phyloP scores from a whole-genome alignment of 352 stramenopile genomes.

The Thalassiosira delicatula region DNA sequence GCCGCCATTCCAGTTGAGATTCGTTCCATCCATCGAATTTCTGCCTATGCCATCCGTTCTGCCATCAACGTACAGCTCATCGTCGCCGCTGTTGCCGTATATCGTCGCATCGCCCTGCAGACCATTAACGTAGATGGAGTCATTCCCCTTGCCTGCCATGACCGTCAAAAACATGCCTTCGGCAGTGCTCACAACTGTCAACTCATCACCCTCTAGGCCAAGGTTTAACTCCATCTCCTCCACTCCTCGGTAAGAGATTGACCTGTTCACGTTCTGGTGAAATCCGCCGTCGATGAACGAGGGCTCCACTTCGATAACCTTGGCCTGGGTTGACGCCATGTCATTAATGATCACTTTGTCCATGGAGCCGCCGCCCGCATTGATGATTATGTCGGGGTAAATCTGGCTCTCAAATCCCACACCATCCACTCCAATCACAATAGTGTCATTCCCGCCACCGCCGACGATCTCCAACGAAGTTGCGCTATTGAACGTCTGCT shows the following conservation, averaged over 20 bases:
- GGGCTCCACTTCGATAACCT: not conserved
- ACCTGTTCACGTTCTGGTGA: not conserved
- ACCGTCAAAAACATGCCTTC: not conserved
- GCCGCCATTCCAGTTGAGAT: constrained; percentile 35
- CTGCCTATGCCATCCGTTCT: not conserved
- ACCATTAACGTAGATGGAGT: not conserved
- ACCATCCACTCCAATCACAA: constrained; percentile 8
- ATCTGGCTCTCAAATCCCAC: not conserved
- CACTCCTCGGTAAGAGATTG: not conserved
- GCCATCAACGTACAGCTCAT: constrained; percentile 21
- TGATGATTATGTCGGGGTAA: not conserved
- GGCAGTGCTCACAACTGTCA: not conserved
- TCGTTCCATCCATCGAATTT: constrained; percentile 45
- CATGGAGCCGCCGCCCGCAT: not conserved
- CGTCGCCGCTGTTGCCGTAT: constrained; percentile 9
- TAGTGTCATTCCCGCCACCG: constrained; percentile 28
- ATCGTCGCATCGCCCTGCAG: not conserved
- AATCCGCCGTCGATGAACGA: not conserved
- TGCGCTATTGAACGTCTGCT: constrained; percentile 11
- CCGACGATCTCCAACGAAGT: not conserved
- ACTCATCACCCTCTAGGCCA: not conserved
- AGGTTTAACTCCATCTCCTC: not conserved
- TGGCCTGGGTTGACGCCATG: not conserved
- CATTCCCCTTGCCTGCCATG: not conserved
- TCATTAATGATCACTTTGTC: constrained; percentile 3